Evolutionary conservation across 345 rosid genomes (phyloP), one percentile per base, ranked within the genome.

Genomic region (Heritiera fomes): DNA sequence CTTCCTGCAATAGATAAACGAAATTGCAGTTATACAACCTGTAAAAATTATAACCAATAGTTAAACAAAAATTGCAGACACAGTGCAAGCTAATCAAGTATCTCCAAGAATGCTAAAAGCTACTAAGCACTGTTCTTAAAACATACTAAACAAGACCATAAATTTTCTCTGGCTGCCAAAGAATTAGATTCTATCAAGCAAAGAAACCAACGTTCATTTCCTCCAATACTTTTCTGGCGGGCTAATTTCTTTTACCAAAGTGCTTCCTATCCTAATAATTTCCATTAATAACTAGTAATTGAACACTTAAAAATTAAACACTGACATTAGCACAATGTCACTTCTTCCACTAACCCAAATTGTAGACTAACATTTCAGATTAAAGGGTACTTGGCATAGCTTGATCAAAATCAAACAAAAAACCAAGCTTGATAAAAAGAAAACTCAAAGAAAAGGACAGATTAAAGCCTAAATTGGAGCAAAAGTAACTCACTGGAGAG

Each of bases 1-100:
- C 66, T 79, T 63, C 73, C 73, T 77, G 38, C 3, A 34, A 75
- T 58, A 56, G 11, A 73, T 7, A 65, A 81, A 78, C 7, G 30
- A 68, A 49, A 69, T 47, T 5, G 55, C 56, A 50, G 59, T 20
- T 15, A 43, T 9, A 78, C 74, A 66, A 71, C 80, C 66, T 34
- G 79, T 76, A 68, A 32, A 62, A 30, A 67, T 1, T 34, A 34
- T 34, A 34, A 34, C 3, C 38, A 34, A 34, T 3, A 34, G 0
- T 3, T 34, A 34, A 34, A 71, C 13, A 69, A 15, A 52, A 68
- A 7, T 7, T 17, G 14, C 32, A 8, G 10, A 38, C 2, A 40
- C 61, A 34, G 11, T 23, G 18, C 43, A 32, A 32, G 5, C 70
- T 8, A 15, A 40, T 34, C n/a, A 62, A 56, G 8, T n/a, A 20